Conservation (phyloP, 495 filamentous ascomycete genomes). For the Hypomontagnella monticulosa region DNA sequence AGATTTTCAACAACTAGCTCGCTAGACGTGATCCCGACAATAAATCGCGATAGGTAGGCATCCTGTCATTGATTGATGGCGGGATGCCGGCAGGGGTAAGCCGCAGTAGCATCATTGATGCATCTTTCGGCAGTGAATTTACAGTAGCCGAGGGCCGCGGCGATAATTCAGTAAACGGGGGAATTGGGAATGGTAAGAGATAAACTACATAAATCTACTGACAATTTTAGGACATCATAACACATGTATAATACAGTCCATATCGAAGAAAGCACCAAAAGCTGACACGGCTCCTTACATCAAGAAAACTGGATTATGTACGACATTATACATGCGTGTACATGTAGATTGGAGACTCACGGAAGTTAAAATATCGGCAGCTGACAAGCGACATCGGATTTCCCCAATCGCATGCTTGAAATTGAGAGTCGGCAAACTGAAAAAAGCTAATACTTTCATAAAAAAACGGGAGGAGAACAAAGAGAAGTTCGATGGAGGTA, state of each 20-base stretch:
- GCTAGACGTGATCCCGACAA: background rate
- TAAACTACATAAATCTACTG: too few species aligned
- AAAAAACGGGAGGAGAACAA: background rate
- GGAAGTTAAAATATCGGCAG: background rate
- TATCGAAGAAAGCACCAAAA: too few species aligned
- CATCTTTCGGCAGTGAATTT: background rate
- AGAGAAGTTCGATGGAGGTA: conserved; percentile 3
- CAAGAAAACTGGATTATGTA: background rate
- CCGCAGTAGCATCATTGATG: background rate
- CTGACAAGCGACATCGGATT: conserved; percentile 24
- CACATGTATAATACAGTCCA: too few species aligned
- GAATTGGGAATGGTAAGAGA: too few species aligned
- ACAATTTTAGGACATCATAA: too few species aligned
- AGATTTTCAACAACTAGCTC: too few species aligned
- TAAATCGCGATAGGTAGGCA: background rate
- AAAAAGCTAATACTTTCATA: background rate
- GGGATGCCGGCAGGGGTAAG: background rate
- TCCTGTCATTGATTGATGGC: background rate
- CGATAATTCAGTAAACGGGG: conserved; percentile 11
- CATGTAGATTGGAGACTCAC: background rate
- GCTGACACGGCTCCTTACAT: background rate
- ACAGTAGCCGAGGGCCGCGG: conserved; percentile 25
- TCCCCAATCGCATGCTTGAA: conserved; percentile 23
- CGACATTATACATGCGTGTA: too few species aligned
- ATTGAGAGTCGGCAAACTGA: background rate